Conservation (phyloP, 169 alveolate genomes). For the Eimeria necatrix region DNA sequence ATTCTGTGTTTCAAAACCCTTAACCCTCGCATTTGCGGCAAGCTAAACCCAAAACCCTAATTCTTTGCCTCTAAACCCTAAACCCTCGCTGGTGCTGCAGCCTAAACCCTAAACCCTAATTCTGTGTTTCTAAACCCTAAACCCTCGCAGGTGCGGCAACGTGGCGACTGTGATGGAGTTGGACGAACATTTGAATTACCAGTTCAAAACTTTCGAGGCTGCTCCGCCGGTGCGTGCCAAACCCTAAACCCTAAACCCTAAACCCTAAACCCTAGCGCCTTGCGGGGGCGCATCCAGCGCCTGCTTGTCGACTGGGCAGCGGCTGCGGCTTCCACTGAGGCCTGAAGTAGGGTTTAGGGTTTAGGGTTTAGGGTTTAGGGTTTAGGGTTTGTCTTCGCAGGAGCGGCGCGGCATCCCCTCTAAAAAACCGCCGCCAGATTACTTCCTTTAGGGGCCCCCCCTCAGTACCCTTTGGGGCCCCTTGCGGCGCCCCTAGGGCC, state of each 20-base stretch:
- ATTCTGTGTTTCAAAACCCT: no score
- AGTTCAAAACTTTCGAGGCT: constrained; percentile 91
- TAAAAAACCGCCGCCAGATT: constrained; percentile 92
- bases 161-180: constrained; percentile 94
- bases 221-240: constrained; percentile 85
- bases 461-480: background rate
- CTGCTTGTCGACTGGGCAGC: background rate
- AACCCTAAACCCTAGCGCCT: background rate
- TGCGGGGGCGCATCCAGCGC: background rate
- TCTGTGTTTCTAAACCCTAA: background rate
- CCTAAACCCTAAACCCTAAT: background rate
- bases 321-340: background rate
- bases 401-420: constrained; percentile 92
- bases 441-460: constrained; percentile 80
- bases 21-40: no score
- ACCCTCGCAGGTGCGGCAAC: constrained; percentile 93
- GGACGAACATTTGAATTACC: constrained; percentile 92
- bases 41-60: no score
- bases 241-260: constrained; percentile 28
- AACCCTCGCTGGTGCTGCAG: constrained; percentile 96
- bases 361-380: background rate
- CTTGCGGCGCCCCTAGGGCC: no score
- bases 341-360: background rate
- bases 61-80: no score
- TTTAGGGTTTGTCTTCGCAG: constrained; percentile 46